Evolutionary conservation across 768 basidiomycete species (phyloP), one percentile per base, ranked within the genome.

Genomic region (Lactarius quietus): DNA sequence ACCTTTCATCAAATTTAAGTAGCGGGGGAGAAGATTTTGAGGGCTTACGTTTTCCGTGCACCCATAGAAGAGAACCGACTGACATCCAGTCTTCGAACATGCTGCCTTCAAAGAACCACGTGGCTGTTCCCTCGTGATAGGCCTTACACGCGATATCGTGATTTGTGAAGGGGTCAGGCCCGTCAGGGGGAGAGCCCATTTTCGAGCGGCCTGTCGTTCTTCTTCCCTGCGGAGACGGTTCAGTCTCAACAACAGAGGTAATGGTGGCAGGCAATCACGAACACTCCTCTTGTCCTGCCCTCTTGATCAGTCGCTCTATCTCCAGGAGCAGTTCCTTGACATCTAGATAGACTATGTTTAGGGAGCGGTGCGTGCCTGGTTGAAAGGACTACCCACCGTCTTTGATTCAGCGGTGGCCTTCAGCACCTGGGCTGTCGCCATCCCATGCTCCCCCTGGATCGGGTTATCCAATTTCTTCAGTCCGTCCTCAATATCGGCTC

Each of bases 31-130:
- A 57, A 26, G 39, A 18, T 6, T 39, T 23, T 2, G 36, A 12
- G 33, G 23, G 26, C 31, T 20, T 43, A 55, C 61, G 54, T 26
- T 62, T 56, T 23, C 61, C 61, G 14, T 62, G 54, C 6, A 62
- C 28, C 61, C 61, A 62, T 2, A 62, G 18, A 8, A 62, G 23
- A 5, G 61, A 62, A 1, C 61, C 55, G 12, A 33, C 26, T 20
- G 29, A 6, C 17, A 48, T 62, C 61, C 61, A 62, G 26, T 62
- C 39, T 8, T 28, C 20, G 29, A 48, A 57, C 8, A 29, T 35
- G 41, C 18, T 20, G 15, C 61, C 55, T 57, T 35, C n/a, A 17
- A 43, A 26, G 54, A 62, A 62, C 61, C 61, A 62, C n/a, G 31
- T 29, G 7, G 61, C 18, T 1, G 61, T 55, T 9, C 61, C 52